Evolutionary conservation across 257 asterid species (phyloP).

Genomic region (Linaria vulgaris): DNA sequence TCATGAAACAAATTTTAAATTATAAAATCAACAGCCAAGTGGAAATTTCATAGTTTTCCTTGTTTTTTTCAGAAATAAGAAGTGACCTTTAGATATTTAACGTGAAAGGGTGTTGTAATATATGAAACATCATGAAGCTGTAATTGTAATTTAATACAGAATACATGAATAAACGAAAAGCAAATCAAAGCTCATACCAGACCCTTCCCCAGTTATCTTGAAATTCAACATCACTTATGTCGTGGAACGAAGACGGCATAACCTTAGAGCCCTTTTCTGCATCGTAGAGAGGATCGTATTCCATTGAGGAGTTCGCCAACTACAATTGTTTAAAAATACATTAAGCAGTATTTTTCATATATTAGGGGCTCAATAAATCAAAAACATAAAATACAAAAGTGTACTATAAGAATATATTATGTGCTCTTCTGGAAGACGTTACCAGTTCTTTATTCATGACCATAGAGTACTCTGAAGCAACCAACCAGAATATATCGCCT

Average conservation of each 20-base stretch:
- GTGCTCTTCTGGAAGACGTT: no score
- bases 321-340: constrained; percentile 31
- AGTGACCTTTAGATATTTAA: no score
- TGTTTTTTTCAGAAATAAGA: no score
- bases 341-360: background rate
- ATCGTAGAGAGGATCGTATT: constrained; percentile 77
- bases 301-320: constrained; percentile 80
- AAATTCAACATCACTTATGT: constrained; percentile 83
- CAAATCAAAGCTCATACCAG: constrained; percentile 51
- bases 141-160: no score
- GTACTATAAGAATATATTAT: background rate
- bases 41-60: no score
- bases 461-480: background rate
- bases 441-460: background rate
- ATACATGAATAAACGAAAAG: background rate
- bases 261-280: constrained; percentile 76
- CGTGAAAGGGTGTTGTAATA: no score
- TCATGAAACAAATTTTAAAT: no score
- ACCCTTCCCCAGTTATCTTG: constrained; percentile 97
- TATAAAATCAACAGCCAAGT: no score
- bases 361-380: background rate
- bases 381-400: background rate
- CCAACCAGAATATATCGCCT: background rate
- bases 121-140: no score
- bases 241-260: constrained; percentile 95